Base-by-base conservation (phyloP, 202 grass and related monocot species). In the Cymbopogon flexuosus region DNA sequence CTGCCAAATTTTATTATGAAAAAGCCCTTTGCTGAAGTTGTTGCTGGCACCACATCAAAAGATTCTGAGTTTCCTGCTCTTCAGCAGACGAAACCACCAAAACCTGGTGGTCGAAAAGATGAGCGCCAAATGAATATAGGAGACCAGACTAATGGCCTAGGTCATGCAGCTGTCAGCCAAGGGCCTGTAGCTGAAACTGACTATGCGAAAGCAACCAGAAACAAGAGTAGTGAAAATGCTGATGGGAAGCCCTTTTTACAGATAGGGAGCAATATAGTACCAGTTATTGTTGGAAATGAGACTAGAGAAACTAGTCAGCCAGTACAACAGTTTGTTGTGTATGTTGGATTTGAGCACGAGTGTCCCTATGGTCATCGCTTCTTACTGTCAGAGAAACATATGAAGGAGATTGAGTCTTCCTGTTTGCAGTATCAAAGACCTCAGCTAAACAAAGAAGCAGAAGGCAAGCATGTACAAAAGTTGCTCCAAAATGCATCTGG, bases 11-110 rank as follows among this genome's bases (percentile, higher is more conserved):
- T 94, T 91, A 89, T 72, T 75, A 91, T 92, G 88, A 94, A 91
- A 62, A 98, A 98, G 33, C 95, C 92, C 62, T 94, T 98, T 90
- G 78, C 92, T 83, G 95, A 98, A 85, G 90, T 98, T 85, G 92
- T 98, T 80, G 95, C 95, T 62, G 92, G 95, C 61, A 93, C 67
- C 62, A 72, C 64, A 69, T 57, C 63, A 56, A 91, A 75, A 81
- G 88, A 95, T 84, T 81, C 88, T 14, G 88, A 91, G 59, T 94
- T 93, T 84, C 95, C 91, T 82, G 81, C 83, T 87, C 92, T 98
- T 83, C 88, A 89, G 71, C 89, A 87, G 66, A 93, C 80, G 12
- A 95, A 75, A 41, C 64, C 80, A 70, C 70, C 67, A 65, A 97
- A 92, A 90, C 72, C 80, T 63, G 87, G 14, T 43, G 80, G 19